phyloP scores from a whole-genome alignment of 805 yeast species.

The Yarrowia keelungensis region DNA sequence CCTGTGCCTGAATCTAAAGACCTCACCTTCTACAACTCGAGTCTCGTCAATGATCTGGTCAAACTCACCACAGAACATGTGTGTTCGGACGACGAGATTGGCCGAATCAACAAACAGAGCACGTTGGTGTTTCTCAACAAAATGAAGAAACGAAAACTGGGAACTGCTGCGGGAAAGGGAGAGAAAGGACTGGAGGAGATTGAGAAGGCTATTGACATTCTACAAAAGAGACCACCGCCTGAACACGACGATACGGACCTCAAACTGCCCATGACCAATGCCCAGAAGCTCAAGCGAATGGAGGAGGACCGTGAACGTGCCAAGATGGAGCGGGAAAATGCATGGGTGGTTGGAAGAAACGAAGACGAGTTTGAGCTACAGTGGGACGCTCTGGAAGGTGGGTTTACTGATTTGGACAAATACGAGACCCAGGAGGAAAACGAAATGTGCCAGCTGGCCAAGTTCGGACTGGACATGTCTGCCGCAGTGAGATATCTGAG shows the following conservation, averaged over 20 bases:
- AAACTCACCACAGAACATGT: conserved; percentile 18
- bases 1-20: conserved; percentile 9
- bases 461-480: conserved; percentile 24
- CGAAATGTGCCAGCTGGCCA: conserved; percentile 48
- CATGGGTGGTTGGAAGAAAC: conserved; percentile 65
- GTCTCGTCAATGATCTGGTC: conserved; percentile 24
- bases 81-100: conserved; percentile 32
- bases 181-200: conserved; percentile 3
- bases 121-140: conserved; percentile 9
- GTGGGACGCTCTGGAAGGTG: conserved; percentile 50
- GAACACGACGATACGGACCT: conserved; percentile 10
- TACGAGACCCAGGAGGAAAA: conserved; percentile 62
- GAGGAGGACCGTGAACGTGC: conserved; percentile 91
- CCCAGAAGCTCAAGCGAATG: conserved; percentile 76
- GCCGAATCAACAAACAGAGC: conserved; percentile 42
- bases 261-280: conserved; percentile 46
- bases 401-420: conserved; percentile 57
- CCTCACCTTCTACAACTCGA: conserved; percentile 25
- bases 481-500: conserved; percentile 8
- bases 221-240: conserved; percentile 1
- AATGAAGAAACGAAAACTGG: conserved; percentile 8
- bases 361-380: conserved; percentile 62
- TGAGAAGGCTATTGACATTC: conserved; percentile 1
- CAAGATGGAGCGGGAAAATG: conserved; percentile 79
- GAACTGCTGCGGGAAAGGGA: conserved; percentile 19